Evolutionary conservation across 768 basidiomycete species (phyloP).

Genomic region (Lepiota subincarnata): DNA sequence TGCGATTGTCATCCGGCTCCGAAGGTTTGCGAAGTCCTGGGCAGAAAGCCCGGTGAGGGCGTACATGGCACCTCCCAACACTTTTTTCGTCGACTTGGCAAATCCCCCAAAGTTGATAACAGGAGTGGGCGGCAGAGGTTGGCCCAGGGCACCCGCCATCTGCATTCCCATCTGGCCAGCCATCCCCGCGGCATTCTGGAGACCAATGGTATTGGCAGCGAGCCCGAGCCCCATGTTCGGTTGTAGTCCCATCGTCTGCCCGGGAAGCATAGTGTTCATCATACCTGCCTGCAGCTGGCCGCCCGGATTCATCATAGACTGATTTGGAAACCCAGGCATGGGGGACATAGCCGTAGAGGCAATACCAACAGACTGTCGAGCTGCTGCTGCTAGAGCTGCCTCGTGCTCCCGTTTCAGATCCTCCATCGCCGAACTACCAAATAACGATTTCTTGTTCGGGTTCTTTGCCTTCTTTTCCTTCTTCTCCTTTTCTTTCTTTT

Average conservation of each 20-base stretch:
- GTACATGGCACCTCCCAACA: background rate
- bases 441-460: background rate
- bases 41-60: background rate
- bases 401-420: background rate
- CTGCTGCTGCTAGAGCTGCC: background rate
- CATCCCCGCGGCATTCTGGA: background rate
- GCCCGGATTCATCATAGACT: background rate
- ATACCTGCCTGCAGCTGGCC: background rate
- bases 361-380: background rate
- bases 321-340: background rate
- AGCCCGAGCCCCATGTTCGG: background rate
- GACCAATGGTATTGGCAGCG: background rate
- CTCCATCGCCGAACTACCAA: background rate
- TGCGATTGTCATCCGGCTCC: slow-evolving; percentile 1
- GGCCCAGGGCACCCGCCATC: background rate
- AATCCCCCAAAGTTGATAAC: background rate
- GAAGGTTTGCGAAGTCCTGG: background rate
- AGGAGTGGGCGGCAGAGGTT: background rate
- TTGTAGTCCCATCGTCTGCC: background rate
- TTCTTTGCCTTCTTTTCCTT: background rate
- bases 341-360: background rate
- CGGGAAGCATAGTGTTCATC: background rate
- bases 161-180: background rate
- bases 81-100: background rate
- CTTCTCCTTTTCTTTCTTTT: background rate